Percentiles rank a stretch among this genome's conserved stretches.
Conservation (phyloP, 176 grass and related monocot species). For the Juncus effusus region DNA sequence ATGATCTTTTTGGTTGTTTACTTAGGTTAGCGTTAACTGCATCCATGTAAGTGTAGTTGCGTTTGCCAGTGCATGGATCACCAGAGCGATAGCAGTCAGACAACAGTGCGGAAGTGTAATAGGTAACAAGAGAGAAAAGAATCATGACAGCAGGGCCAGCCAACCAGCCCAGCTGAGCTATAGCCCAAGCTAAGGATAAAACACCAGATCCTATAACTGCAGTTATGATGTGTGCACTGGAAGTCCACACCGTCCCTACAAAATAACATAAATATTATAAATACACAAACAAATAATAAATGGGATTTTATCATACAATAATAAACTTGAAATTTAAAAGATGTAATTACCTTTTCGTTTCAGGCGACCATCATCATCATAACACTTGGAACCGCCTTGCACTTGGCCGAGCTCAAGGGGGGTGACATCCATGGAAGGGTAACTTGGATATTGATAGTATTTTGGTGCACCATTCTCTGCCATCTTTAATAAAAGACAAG, state of each 20-base stretch:
- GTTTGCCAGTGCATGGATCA: constrained; percentile 58
- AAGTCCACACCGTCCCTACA: constrained; percentile 79
- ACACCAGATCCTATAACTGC: constrained; percentile 91
- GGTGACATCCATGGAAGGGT: constrained; percentile 38
- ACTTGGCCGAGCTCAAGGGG: constrained; percentile 47
- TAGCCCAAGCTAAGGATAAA: constrained; percentile 81
- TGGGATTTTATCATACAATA: too few relatives aligned
- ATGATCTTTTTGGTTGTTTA: constrained; percentile 9
- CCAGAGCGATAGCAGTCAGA: constrained; percentile 83
- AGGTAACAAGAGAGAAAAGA: constrained; percentile 84
- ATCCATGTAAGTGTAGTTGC: constrained; percentile 97
- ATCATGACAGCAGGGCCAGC: constrained; percentile 76
- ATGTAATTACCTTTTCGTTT: constrained; percentile 54
- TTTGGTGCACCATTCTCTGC: constrained; percentile 40
- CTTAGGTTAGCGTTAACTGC: constrained; percentile 76
- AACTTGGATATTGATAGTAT: constrained; percentile 40
- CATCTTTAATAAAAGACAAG: constrained; percentile 32
- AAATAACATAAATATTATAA: neutral
- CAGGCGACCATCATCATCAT: constrained; percentile 82
- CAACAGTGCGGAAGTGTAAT: constrained; percentile 78
- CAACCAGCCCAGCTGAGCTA: constrained; percentile 86
- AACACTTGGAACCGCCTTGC: constrained; percentile 52
- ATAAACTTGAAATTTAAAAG: neutral
- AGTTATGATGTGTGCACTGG: constrained; percentile 92
- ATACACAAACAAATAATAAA: neutral